These are phyloP conservation scores for Lentinula raphanica DNA, from an alignment of 768 basidiomycete species.

Conservation along the genomic window DNA sequence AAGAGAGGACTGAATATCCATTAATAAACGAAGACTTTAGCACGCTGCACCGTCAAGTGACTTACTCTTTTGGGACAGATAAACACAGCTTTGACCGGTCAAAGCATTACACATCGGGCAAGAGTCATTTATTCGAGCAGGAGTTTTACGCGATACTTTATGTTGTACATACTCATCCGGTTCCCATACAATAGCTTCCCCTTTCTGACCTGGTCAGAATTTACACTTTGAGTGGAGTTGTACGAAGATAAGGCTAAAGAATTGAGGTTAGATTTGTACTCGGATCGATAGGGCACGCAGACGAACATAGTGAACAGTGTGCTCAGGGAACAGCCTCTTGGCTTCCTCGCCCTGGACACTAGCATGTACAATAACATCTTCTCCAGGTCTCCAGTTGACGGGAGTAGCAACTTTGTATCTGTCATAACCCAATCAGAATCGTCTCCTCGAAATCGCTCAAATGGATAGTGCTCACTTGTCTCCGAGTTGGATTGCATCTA, in stretches of 20 bases:
- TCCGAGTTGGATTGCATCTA: slow-evolving; percentile 92
- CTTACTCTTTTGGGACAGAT: no score
- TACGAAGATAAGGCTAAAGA: slow-evolving; percentile 80
- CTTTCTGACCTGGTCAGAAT: background rate
- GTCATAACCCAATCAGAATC: background rate
- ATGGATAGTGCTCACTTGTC: slow-evolving; percentile 42
- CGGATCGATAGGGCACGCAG: background rate
- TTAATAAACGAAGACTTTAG: no score
- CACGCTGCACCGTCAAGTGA: no score
- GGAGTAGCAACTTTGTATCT: slow-evolving; percentile 76
- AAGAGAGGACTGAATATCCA: no score
- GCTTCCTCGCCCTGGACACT: slow-evolving; percentile 83
- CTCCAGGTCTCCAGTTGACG: slow-evolving; percentile 92
- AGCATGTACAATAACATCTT: slow-evolving; percentile 91
- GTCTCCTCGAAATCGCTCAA: background rate
- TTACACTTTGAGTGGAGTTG: slow-evolving; percentile 42
- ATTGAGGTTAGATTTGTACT: background rate
- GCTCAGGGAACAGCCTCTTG: slow-evolving; percentile 83
- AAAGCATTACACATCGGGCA: no score
- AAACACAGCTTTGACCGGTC: no score
- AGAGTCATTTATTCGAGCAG: no score
- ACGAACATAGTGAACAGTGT: slow-evolving; percentile 72
- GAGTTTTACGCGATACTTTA: no score
- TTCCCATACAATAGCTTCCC: background rate
- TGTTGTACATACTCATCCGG: background rate